Evolutionary conservation across 2,329 filamentous ascomycete genomes (phyloP), one percentile per base, ranked within the genome.

Genomic region (Penicillium frequentans): DNA sequence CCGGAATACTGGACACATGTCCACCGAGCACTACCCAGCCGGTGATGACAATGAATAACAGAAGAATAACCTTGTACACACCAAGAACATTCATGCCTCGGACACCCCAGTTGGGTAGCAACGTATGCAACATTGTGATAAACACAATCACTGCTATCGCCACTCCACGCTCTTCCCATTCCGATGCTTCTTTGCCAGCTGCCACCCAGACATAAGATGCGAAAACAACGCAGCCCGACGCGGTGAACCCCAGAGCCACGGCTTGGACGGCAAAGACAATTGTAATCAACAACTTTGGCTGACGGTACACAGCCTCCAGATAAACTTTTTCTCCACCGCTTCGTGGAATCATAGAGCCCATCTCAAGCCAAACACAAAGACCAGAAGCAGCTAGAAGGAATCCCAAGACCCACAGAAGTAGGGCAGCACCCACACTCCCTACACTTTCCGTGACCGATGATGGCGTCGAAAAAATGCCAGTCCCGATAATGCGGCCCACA

Each of bases 121-220:
- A 74, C 19, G 85, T 86, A 69, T 90, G 87, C 61, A 90, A 84
- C 39, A 89, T 64, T 63, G 88, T 89, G 1, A 86, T 86, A 1
- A 78, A 70, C 0, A 86, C 88, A 66, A 90, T 83, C 68, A 86
- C 87, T 11, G 82, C 86, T n/a, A 90, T 74, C 31, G 86, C 87
- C 19, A 90, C 77, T 44, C 80, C 86, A 39, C 87, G 81, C 74
- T 89, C 84, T 70, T 89, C 88, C 86, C 86, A 89, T 23, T 86
- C 78, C 49, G 77, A 81, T 24, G 87, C 83, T 61, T 89, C 82
- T 23, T 85, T 79, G 13, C 84, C 75, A 11, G 86, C 84, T 9
- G 87, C 87, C 66, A 87, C 81, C 2, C 90, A 79, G 55, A 90
- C 85, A 71, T 90, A 90, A 68, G 89, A 86, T 58, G 86, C 86